These are phyloP conservation scores for Cornus suecica DNA, from an alignment of 148 eudicot genomes.

Conservation along the genomic window DNA sequence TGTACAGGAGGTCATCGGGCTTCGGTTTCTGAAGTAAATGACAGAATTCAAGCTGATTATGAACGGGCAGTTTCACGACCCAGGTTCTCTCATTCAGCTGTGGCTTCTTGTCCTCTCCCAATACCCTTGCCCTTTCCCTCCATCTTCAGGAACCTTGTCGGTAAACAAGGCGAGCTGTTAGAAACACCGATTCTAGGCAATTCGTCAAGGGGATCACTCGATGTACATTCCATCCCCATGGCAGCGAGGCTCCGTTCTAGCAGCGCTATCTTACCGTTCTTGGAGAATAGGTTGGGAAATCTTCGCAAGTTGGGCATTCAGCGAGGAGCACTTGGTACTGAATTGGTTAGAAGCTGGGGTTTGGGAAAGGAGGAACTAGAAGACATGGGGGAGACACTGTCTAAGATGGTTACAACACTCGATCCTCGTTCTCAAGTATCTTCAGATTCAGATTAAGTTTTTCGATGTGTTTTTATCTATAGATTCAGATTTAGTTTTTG, in stretches of 20 bases:
- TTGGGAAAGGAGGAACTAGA: slow-evolving; percentile 82
- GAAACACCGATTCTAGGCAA: slow-evolving; percentile 31
- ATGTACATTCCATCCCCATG: slow-evolving; percentile 80
- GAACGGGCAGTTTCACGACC: slow-evolving; percentile 39
- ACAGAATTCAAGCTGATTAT: slow-evolving; percentile 62
- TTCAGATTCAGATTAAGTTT: slow-evolving; percentile 70
- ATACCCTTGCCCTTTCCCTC: slow-evolving; percentile 90
- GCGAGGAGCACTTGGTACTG: slow-evolving; percentile 65
- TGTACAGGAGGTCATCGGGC: slow-evolving; percentile 63
- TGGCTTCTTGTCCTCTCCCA: slow-evolving; percentile 76
- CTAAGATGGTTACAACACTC: slow-evolving; percentile 52
- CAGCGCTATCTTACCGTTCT: slow-evolving; percentile 65
- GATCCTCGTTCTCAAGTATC: slow-evolving; percentile 52
- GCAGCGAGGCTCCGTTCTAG: slow-evolving; percentile 85
- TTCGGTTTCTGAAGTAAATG: slow-evolving; percentile 59
- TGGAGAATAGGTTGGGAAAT: slow-evolving; percentile 57
- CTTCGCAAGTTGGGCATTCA: slow-evolving; percentile 66
- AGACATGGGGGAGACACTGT: slow-evolving; percentile 67
- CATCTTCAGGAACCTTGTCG: slow-evolving; percentile 57
- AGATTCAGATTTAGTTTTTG: slow-evolving; percentile 61
- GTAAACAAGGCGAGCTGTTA: slow-evolving; percentile 62
- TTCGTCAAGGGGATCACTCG: slow-evolving; percentile 65
- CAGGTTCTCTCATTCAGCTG: slow-evolving; percentile 70
- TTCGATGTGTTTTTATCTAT: slow-evolving; percentile 35
- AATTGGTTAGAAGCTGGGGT: slow-evolving; percentile 70